Base-by-base conservation (phyloP, 106 monocot species). In the Alisma plantagoaquatica region DNA sequence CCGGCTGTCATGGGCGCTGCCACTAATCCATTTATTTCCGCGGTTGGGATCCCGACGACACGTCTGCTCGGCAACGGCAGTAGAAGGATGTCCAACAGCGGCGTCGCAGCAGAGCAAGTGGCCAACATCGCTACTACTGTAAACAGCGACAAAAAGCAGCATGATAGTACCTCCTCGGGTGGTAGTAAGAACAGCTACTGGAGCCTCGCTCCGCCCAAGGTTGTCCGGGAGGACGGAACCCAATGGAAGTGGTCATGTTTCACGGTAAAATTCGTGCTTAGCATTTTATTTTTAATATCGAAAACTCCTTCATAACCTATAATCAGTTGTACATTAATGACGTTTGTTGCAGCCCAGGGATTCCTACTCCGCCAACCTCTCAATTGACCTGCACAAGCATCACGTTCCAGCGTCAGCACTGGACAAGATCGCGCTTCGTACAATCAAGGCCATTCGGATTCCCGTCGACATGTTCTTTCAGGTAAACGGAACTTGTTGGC, bases 171-270 rank as follows among this genome's bases (percentile, higher is more conserved):
- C n/a, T n/a, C n/a, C n/a, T n/a, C n/a, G n/a, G n/a, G n/a, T n/a
- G n/a, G n/a, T n/a, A n/a, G n/a, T n/a, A 38, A 38, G 35, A 7
- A 5, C 35, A 67, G 82, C 47, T 92, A 92, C 29, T 92, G 92
- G 92, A 86, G 92, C 12, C 54, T 86, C 2, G 17, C 54, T 31
- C 57, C 68, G 12, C 6, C 69, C 14, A 86, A 60, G 65, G 45
- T 82, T 41, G 50, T 46, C 26, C 85, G 66, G 58, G 68, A 68
- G 38, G 92, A 92, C 47, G 92, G 92, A 16, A 53, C 76, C 26
- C 62, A 76, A 45, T 92, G 92, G 92, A 73, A 65, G 56, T 92
- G 92, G 92, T 58, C 75, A 3, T 82, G 81, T 44, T 92, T 92
- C 59, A 73, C 49, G 70, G 85, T 85, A 35, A 23, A 29, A 3